Base-by-base conservation (phyloP, 129 eudicot species). In the Calendula officinalis region DNA sequence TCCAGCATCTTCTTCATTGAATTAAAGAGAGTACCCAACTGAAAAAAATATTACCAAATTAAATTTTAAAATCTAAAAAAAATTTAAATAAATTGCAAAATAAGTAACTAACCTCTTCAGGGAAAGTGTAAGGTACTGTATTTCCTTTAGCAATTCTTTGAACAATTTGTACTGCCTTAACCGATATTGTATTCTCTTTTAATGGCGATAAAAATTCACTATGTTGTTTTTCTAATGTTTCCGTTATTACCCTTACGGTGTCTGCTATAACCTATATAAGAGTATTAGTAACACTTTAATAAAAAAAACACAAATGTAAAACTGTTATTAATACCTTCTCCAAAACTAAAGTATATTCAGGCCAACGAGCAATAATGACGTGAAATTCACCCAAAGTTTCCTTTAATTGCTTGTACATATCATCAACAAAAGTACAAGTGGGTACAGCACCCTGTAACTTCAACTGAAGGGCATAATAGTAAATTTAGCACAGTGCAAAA, bases 1-100 rank as follows among this genome's bases (percentile, higher is more conserved):
- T 90, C 95, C 7, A 90, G 88, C 91, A 86, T 83, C 77, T 89
- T 83, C 78, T 84, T 90, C 91, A 86, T 59, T 14, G 84, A 86
- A 72, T 83, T 90, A 60, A 85, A 56, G 47, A 82, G 65, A 66
- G 79, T 52, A 57, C 97, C 97, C 56, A 89, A 68, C 97, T 89
- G 84, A 41, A 79, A 37, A 64, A n/a, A 35, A 6, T 22, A 0
- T 22, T 22, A 22, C 30, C 2, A 22, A 22, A 22, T 22, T 22
- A 22, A 22, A 2, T 22, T 22, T 22, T 2, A 22, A 0, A 22
- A 22, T 2, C 30, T 22, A 17, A 6, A 17, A 10, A 10, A 39
- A 7, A 37, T 22, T 22, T 22, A 0, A 22, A 22, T 0, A 22
- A 22, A 22, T 0, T 22, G 30, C 30, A 22, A 22, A 22, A 22